These are phyloP conservation scores for Pythium biforme DNA, from an alignment of 352 stramenopile species.

Conservation along the genomic window DNA sequence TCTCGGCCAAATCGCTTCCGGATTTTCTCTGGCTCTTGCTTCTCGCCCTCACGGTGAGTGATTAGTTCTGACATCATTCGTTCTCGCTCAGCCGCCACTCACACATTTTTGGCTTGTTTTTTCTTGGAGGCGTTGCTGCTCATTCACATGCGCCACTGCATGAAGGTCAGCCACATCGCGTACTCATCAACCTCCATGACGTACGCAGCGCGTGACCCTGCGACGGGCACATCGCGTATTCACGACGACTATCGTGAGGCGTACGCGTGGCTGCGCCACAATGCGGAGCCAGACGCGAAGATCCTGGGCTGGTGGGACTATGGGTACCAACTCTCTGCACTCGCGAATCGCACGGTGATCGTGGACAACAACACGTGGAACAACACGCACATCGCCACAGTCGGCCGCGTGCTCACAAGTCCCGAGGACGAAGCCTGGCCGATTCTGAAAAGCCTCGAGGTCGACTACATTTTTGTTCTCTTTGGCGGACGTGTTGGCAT, in stretches of 20 bases:
- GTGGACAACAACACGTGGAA: conserved; percentile 98
- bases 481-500: conserved; percentile 74
- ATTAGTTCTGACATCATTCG: not conserved
- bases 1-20: conserved; percentile 11
- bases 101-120: conserved; percentile 3
- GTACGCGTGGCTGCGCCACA: conserved; percentile 78
- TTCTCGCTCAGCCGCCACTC: too few species aligned
- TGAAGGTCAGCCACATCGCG: conserved; percentile 60
- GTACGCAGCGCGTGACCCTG: conserved; percentile 58
- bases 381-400: conserved; percentile 95
- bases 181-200: conserved; percentile 82
- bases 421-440: conserved; percentile 65
- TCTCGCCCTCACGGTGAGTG: conserved; percentile 52
- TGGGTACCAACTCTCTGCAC: conserved; percentile 79
- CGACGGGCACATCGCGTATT: conserved; percentile 38
- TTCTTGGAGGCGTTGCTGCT: conserved; percentile 61
- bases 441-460: conserved; percentile 72
- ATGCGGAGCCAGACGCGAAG: conserved; percentile 62
- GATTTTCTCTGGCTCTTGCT: conserved; percentile 38
- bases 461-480: conserved; percentile 79
- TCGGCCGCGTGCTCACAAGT: conserved; percentile 80
- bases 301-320: conserved; percentile 89
- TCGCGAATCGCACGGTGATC: conserved; percentile 82
- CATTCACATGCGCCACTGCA: conserved; percentile 60
- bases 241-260: conserved; percentile 84